A percentile compares a stretch with the other conserved stretches of the same genome.
phyloP scores from a whole-genome alignment of 1,139 yeast species.

The Zygosaccharomyces pseudobailii region DNA sequence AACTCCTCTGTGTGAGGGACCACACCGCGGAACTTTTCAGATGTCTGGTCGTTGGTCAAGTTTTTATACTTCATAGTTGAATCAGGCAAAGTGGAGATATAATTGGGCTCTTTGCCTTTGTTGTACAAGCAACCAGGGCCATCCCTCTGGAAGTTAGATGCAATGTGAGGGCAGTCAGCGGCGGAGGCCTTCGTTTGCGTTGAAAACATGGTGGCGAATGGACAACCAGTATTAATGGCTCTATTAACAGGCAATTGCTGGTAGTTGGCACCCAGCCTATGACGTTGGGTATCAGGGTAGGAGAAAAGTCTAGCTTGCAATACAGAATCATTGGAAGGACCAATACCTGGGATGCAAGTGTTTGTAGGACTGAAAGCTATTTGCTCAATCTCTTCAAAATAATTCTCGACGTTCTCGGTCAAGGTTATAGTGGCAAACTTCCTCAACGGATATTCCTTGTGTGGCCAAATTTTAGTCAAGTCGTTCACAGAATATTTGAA shows the following conservation, averaged over 20 bases:
- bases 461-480: conserved; percentile 61
- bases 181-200: conserved; percentile 11
- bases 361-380: conserved; percentile 71
- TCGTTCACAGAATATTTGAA: conserved; percentile 58
- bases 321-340: conserved; percentile 83
- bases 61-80: conserved; percentile 15
- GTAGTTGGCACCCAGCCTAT: conserved; percentile 52
- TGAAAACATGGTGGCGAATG: conserved; percentile 22
- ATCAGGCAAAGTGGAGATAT: conserved; percentile 27
- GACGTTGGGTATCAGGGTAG: conserved; percentile 76
- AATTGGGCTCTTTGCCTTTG: conserved; percentile 37
- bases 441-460: conserved; percentile 50
- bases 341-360: conserved; percentile 71
- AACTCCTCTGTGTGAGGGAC: conserved; percentile 32
- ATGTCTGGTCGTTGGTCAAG: conserved; percentile 8
- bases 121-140: conserved; percentile 33
- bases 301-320: conserved; percentile 81
- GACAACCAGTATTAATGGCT: conserved; percentile 40
- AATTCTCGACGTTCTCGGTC: conserved; percentile 50
- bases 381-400: conserved; percentile 54
- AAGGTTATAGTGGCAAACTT: conserved; percentile 50
- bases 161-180: conserved; percentile 27
- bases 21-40: conserved; percentile 31
- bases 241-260: conserved; percentile 57
- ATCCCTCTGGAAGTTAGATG: conserved; percentile 43